Conservation (phyloP, 1,284 basidiomycete genomes). For the Rhodotorula sp. region DNA sequence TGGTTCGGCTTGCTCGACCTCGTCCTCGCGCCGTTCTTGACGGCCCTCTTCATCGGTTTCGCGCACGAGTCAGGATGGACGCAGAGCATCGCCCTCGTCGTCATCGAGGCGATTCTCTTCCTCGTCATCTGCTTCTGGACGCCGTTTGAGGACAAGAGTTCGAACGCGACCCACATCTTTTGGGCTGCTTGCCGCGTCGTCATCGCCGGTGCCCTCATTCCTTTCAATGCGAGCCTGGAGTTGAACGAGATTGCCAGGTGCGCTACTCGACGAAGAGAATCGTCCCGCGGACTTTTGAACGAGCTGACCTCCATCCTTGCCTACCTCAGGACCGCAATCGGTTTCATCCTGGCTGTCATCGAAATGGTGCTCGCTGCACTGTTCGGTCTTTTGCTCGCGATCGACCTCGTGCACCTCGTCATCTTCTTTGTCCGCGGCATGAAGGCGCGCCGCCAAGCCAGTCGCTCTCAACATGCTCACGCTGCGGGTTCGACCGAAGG, state of each 20-base stretch:
- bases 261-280: background rate
- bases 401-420: constrained; percentile 39
- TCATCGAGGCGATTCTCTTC: constrained; percentile 65
- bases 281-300: too few relatives aligned
- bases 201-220: constrained; percentile 63
- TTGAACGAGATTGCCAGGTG: constrained; percentile 59
- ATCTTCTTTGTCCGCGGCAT: constrained; percentile 24
- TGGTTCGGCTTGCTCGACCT: constrained; percentile 52
- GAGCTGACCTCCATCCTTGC: background rate
- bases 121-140: constrained; percentile 58
- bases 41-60: constrained; percentile 71
- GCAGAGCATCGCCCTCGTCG: constrained; percentile 68
- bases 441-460: constrained; percentile 6
- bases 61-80: constrained; percentile 61
- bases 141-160: constrained; percentile 53
- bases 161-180: constrained; percentile 56
- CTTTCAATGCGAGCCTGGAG: constrained; percentile 62
- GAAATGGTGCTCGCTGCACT: constrained; percentile 44
- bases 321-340: constrained; percentile 66
- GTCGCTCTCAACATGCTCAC: background rate
- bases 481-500: background rate
- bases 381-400: constrained; percentile 43
- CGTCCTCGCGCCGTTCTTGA: constrained; percentile 52
- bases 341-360: constrained; percentile 58
- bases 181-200: constrained; percentile 63